A percentile compares a stretch with the other conserved stretches of the same genome.
These are phyloP conservation scores for Antrodiella citrinella DNA, from an alignment of 768 basidiomycete genomes.

Conservation along the genomic window DNA sequence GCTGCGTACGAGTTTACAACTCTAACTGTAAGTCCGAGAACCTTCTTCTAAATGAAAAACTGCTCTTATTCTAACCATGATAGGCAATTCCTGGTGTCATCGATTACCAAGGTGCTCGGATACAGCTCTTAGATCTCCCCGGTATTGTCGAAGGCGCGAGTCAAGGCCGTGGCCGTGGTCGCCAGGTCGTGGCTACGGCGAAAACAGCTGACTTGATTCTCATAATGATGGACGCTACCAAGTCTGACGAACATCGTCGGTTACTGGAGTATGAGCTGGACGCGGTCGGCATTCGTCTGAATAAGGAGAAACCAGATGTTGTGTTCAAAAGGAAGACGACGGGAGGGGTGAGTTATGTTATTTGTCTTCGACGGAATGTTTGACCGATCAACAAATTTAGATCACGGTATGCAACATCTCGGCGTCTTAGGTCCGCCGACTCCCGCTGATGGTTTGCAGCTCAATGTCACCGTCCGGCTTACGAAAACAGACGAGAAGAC, in stretches of 20 bases:
- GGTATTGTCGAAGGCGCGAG: conserved; percentile 94
- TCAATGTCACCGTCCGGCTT: conserved; percentile 89
- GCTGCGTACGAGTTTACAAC: conserved; percentile 97
- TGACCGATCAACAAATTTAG: conserved; percentile 27
- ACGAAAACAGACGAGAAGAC: conserved; percentile 95
- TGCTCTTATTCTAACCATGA: conserved; percentile 6
- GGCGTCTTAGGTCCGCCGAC: not conserved
- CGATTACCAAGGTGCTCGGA: conserved; percentile 88
- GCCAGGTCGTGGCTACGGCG: conserved; percentile 84
- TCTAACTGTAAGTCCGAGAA: conserved; percentile 48
- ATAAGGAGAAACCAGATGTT: conserved; percentile 85
- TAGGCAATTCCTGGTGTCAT: conserved; percentile 96
- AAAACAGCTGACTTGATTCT: conserved; percentile 71
- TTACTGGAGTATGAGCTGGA: conserved; percentile 91
- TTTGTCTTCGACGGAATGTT: conserved; percentile 8
- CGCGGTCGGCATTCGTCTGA: conserved; percentile 92
- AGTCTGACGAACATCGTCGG: conserved; percentile 83
- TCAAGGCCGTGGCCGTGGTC: conserved; percentile 85
- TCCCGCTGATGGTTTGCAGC: conserved; percentile 26
- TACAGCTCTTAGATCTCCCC: conserved; percentile 91
- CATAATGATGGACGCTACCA: conserved; percentile 89
- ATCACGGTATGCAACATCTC: conserved; percentile 52
- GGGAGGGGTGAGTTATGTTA: conserved; percentile 61
- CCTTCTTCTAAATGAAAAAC: not conserved
- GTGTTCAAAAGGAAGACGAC: conserved; percentile 92